Evolutionary conservation across 768 basidiomycete species (phyloP).

Genomic region (Psilocybe cubensis): DNA sequence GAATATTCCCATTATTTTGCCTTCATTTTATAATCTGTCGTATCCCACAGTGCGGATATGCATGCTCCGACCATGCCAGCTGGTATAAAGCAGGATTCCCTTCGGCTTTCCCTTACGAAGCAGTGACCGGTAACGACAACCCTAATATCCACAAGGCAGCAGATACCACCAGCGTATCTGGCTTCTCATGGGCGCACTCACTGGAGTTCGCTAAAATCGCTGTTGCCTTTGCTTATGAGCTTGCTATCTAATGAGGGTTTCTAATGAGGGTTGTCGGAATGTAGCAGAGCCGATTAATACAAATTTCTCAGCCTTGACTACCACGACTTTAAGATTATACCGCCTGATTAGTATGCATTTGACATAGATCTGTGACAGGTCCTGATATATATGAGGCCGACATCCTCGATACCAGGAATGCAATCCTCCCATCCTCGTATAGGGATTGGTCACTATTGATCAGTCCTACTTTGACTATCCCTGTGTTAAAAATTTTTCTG

Average conservation of each 20-base stretch:
- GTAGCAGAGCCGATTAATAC: not conserved
- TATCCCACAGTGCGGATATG: slow-evolving; percentile 37
- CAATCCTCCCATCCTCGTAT: too few relatives aligned
- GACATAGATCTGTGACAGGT: too few relatives aligned
- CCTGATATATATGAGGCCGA: too few relatives aligned
- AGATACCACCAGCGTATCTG: slow-evolving; percentile 49
- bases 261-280: not conserved
- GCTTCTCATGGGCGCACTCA: slow-evolving; percentile 55
- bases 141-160: slow-evolving; percentile 43
- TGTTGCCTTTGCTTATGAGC: slow-evolving; percentile 60
- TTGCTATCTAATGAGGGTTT: slow-evolving; percentile 29
- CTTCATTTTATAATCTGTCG: not conserved
- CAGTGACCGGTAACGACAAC: slow-evolving; percentile 44
- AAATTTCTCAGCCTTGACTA: not conserved
- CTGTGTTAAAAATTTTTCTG: too few relatives aligned
- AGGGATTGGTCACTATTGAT: too few relatives aligned
- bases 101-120: slow-evolving; percentile 46
- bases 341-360: too few relatives aligned
- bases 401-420: too few relatives aligned
- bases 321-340: too few relatives aligned
- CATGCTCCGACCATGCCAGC: slow-evolving; percentile 50
- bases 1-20: not conserved
- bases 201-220: slow-evolving; percentile 64
- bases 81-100: slow-evolving; percentile 48
- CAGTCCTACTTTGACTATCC: too few relatives aligned